Conservation (phyloP, 2,329 filamentous ascomycete genomes). For the Pseudocercospora pini-densiflorae region DNA sequence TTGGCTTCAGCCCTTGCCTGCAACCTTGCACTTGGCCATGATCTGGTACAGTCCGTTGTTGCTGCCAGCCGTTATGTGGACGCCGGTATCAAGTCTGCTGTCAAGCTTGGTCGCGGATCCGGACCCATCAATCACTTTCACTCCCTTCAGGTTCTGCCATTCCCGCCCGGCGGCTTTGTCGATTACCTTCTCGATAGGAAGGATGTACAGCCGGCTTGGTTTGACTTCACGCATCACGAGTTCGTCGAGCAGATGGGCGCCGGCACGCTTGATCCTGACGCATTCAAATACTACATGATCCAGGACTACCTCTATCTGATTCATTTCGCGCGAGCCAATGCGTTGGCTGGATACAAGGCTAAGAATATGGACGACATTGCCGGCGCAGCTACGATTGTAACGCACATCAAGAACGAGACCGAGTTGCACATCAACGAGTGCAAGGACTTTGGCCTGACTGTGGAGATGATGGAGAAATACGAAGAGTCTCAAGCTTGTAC, state of each 20-base stretch:
- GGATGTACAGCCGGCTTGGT: constrained; percentile 77
- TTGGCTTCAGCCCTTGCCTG: constrained; percentile 83
- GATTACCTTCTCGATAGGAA: constrained; percentile 78
- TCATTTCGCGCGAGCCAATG: constrained; percentile 86
- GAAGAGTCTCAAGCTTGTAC: constrained; percentile 79
- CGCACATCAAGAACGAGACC: constrained; percentile 80
- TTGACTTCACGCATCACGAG: constrained; percentile 75
- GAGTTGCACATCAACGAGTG: constrained; percentile 83
- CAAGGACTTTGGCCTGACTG: constrained; percentile 75
- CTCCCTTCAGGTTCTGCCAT: constrained; percentile 69
- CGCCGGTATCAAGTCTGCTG: constrained; percentile 69
- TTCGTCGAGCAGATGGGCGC: constrained; percentile 80
- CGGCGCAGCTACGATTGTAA: constrained; percentile 71
- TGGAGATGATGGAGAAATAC: constrained; percentile 71
- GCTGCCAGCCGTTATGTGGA: constrained; percentile 74
- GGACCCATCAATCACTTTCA: constrained; percentile 82
- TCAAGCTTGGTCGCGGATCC: constrained; percentile 66
- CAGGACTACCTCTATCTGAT: constrained; percentile 91
- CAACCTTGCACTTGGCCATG: constrained; percentile 66
- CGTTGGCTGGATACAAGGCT: constrained; percentile 83
- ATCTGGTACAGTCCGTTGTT: constrained; percentile 64
- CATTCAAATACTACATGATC: constrained; percentile 86
- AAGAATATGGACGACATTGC: constrained; percentile 74
- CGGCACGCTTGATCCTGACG: constrained; percentile 73
- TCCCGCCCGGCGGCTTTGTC: constrained; percentile 75